These are phyloP conservation scores for Camellia lanceoleosa DNA, from an alignment of 148 eudicot genomes.

Conservation along the genomic window DNA sequence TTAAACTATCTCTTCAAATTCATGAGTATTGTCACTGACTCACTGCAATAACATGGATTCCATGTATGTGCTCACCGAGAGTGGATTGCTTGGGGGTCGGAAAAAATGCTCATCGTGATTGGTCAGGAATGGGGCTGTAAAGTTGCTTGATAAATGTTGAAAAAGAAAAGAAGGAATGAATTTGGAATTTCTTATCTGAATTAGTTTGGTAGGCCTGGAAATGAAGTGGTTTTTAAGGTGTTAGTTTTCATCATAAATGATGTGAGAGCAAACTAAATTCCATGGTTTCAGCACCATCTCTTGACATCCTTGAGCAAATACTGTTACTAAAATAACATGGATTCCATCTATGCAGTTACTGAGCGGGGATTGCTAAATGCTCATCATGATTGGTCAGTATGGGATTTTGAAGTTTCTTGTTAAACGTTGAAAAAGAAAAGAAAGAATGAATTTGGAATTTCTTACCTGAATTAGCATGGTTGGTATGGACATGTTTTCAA, in stretches of 20 bases:
- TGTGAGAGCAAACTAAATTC: neutral
- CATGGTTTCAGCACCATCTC: neutral
- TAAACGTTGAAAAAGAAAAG: too few species aligned
- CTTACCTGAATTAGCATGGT: too few species aligned
- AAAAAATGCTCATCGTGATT: neutral
- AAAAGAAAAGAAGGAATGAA: neutral
- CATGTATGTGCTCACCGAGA: neutral
- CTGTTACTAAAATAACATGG: neutral
- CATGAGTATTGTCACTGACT: too few species aligned
- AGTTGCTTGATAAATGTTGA: neutral
- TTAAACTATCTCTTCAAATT: neutral
- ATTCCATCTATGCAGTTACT: neutral
- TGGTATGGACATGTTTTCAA: too few species aligned
- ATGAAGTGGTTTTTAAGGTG: neutral
- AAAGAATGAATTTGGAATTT: too few species aligned
- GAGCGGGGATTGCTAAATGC: neutral
- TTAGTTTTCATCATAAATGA: neutral
- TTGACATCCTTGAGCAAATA: neutral
- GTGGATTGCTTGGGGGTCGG: neutral
- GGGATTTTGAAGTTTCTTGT: neutral
- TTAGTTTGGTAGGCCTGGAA: neutral
- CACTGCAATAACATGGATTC: neutral
- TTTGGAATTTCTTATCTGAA: neutral
- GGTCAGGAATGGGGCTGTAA: neutral
- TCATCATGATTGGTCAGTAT: neutral